Evolutionary conservation across 176 grass and related monocot genomes (phyloP).

Genomic region (Rhynchospora tenuis): DNA sequence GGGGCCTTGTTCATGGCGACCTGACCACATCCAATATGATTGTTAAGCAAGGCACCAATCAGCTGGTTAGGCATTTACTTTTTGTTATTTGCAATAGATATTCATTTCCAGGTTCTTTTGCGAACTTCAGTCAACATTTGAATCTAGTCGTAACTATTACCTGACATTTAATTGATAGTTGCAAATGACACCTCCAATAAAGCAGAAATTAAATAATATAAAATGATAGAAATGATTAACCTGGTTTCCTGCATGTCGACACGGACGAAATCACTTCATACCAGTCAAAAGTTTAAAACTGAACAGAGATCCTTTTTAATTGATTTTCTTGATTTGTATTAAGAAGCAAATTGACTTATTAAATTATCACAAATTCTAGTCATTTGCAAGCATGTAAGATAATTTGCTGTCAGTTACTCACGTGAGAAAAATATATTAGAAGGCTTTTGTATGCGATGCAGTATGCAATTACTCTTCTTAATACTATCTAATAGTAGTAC

Average conservation of each 20-base stretch:
- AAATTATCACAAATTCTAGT: background rate
- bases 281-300: background rate
- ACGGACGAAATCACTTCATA: background rate
- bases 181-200: background rate
- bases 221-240: background rate
- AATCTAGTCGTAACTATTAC: background rate
- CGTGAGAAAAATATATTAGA: background rate
- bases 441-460: background rate
- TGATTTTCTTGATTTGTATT: background rate
- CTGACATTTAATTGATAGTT: background rate
- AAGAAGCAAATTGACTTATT: background rate
- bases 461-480: background rate
- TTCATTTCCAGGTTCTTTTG: background rate
- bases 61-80: conserved; percentile 45
- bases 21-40: conserved; percentile 98
- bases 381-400: background rate
- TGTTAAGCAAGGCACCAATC: conserved; percentile 51
- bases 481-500: background rate
- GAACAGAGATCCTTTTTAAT: background rate
- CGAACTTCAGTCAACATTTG: background rate
- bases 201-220: background rate
- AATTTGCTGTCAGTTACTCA: background rate
- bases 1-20: conserved; percentile 88
- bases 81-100: background rate
- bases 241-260: too few species aligned